phyloP scores from a whole-genome alignment of 768 basidiomycete species.

The Chalciporus pseudorubinellus region DNA sequence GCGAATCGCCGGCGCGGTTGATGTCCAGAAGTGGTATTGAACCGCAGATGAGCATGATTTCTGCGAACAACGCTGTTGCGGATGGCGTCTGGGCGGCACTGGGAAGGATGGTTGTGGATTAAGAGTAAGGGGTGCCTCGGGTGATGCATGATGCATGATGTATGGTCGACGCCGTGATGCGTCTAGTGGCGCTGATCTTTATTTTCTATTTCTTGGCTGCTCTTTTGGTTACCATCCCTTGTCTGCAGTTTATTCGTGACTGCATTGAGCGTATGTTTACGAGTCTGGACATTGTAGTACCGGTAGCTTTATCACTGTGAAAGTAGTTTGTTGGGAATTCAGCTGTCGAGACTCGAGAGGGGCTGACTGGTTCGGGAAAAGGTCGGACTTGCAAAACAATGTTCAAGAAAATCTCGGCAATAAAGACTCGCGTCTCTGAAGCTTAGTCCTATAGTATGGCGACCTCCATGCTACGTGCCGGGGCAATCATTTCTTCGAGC shows the following conservation, averaged over 20 bases:
- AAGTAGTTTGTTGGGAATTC: too few species aligned
- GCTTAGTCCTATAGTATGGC: slow-evolving; percentile 2
- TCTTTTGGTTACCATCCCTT: not conserved
- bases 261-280: not conserved
- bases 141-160: too few species aligned
- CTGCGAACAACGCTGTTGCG: not conserved
- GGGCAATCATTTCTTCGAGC: not conserved
- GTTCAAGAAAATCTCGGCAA: too few species aligned
- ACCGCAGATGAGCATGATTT: not conserved
- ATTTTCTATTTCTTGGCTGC: not conserved
- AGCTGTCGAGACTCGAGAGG: too few species aligned
- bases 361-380: too few species aligned
- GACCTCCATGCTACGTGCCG: slow-evolving; percentile 6
- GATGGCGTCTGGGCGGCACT: slow-evolving; percentile 20
- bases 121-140: not conserved
- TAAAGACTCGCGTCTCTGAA: too few species aligned
- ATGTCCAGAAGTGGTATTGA: not conserved
- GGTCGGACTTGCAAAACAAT: too few species aligned
- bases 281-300: not conserved
- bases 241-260: not conserved
- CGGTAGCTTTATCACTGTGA: too few species aligned
- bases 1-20: slow-evolving; percentile 1
- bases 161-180: not conserved
- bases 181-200: not conserved
- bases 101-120: slow-evolving; percentile 25